Evolutionary conservation across 768 basidiomycete genomes (phyloP), one percentile per base, ranked within the genome.

Genomic region (Termitomyces bulborhizus): DNA sequence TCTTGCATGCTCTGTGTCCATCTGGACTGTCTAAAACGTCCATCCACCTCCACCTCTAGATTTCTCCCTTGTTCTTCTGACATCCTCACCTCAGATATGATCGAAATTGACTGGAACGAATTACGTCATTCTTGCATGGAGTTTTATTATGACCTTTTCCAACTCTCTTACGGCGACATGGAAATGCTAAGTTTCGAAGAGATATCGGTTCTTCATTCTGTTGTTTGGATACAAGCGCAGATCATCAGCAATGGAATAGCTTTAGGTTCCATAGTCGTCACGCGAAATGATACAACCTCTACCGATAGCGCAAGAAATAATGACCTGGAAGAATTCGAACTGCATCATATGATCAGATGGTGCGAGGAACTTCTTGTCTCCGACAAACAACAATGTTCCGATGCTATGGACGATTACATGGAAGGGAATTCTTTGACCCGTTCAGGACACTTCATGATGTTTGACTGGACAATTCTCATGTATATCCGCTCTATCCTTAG

Each of bases 171-270:
- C 42, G 71, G 80, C 8, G 78, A 83, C 26, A 67, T 90, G 12
- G 62, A 62, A 4, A 63, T 65, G n/a, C 68, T 66, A 48, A 77
- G 78, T 26, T 84, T 82, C 60, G 91, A 94, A 72, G 90, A 92
- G 61, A 64, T 88, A 6, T 79, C 86, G 0, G 73, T 88, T 7
- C 73, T 81, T 48, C 75, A 77, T 57, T 76, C 80, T 18, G 70
- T 75, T n/a, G 69, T 91, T 6, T 85, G 83, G 77, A 80, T 73
- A 1, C 89, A 93, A 62, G 65, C 84, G 21, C 83, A 88, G 55
- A 76, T 90, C 21, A 67, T 91, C 40, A 74, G 74, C 39, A 85
- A 82, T 60, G 91, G 90, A 1, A 61, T 91, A 13, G 77, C 79
- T 0, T 68, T 84, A 34, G 85, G 87, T 12, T 82, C 88, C 3